Percentiles rank a stretch among this genome's conserved stretches.
Evolutionary conservation across 176 grass and related monocot genomes (phyloP).

Genomic region (Carex pumila): DNA sequence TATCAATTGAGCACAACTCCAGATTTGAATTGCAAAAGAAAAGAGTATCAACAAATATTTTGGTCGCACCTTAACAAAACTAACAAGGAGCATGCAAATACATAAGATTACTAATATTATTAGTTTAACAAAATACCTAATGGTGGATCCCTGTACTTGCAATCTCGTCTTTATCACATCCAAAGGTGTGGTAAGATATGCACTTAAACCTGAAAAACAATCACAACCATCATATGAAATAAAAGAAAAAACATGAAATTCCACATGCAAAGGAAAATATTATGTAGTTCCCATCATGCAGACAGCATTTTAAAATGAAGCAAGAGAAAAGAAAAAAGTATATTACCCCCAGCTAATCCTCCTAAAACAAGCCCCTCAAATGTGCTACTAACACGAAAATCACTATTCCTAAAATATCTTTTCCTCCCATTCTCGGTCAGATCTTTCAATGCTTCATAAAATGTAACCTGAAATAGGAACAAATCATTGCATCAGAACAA

Average conservation of each 20-base stretch:
- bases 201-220: slow-evolving; percentile 65
- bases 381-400: slow-evolving; percentile 56
- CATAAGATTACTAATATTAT: background rate
- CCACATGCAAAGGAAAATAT: background rate
- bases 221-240: background rate
- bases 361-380: slow-evolving; percentile 86
- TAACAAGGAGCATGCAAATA: background rate
- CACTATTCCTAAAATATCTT: slow-evolving; percentile 48
- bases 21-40: background rate
- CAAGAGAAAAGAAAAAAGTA: background rate
- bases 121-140: slow-evolving; percentile 37
- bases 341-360: slow-evolving; percentile 73
- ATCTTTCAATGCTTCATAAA: slow-evolving; percentile 88
- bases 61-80: background rate
- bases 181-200: slow-evolving; percentile 79
- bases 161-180: slow-evolving; percentile 88
- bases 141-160: slow-evolving; percentile 82
- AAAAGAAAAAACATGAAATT: slow-evolving; percentile 8
- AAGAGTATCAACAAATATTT: background rate
- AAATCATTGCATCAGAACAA: background rate
- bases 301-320: slow-evolving; percentile 5
- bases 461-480: slow-evolving; percentile 50
- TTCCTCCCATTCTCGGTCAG: slow-evolving; percentile 48
- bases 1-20: background rate
- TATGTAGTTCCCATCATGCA: background rate